phyloP scores from a whole-genome alignment of 2,329 filamentous ascomycete species.

The Mollisia scopiformis region DNA sequence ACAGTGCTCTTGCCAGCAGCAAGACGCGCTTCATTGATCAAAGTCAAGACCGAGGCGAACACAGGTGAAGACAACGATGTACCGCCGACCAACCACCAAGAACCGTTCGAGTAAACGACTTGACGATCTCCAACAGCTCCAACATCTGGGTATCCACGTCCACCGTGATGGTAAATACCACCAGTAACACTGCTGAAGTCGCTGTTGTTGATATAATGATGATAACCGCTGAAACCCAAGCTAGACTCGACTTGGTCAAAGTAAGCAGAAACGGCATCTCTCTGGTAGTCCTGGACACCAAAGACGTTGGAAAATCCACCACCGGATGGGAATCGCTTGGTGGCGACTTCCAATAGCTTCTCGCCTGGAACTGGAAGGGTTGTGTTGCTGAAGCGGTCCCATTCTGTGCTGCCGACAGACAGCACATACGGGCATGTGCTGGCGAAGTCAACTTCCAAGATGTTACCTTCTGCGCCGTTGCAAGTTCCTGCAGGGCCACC shows the following conservation, averaged over 20 bases:
- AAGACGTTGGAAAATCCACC: slow-evolving; percentile 47
- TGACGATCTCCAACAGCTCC: slow-evolving; percentile 40
- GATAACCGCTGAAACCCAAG: slow-evolving; percentile 38
- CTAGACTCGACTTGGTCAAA: slow-evolving; percentile 36
- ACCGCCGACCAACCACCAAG: slow-evolving; percentile 41
- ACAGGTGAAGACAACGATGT: slow-evolving; percentile 48
- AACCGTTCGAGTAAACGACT: slow-evolving; percentile 31
- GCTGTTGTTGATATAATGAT: slow-evolving; percentile 37
- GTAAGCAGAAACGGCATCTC: slow-evolving; percentile 42
- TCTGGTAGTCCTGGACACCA: slow-evolving; percentile 43
- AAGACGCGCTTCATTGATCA: slow-evolving; percentile 47
- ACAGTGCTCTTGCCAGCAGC: slow-evolving; percentile 43
- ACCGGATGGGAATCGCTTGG: slow-evolving; percentile 41
- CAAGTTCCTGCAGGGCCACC: slow-evolving; percentile 38
- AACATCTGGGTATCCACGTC: slow-evolving; percentile 48
- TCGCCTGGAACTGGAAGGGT: slow-evolving; percentile 29
- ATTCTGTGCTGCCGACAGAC: slow-evolving; percentile 42
- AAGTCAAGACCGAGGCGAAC: slow-evolving; percentile 44
- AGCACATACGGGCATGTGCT: slow-evolving; percentile 53
- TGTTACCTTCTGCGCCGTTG: slow-evolving; percentile 41
- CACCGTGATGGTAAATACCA: slow-evolving; percentile 44
- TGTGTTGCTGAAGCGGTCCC: slow-evolving; percentile 25
- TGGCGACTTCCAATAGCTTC: slow-evolving; percentile 26
- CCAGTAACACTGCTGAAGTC: slow-evolving; percentile 27
- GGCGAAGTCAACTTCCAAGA: slow-evolving; percentile 53